Percentiles rank a stretch among this genome's conserved stretches.
phyloP scores from a whole-genome alignment of 805 yeast genomes.

The Candida michaelii region DNA sequence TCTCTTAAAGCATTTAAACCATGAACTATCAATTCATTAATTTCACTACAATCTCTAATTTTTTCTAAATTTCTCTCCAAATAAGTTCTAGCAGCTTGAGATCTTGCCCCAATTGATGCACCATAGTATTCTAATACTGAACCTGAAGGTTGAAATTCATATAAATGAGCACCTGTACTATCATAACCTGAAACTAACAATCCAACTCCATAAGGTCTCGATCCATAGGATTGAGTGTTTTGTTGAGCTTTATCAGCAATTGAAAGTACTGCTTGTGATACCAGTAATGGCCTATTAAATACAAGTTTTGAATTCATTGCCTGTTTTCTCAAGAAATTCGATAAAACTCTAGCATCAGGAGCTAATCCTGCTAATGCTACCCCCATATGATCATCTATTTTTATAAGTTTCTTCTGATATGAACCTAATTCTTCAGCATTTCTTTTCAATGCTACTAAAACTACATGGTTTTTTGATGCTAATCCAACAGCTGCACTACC shows the following conservation, averaged over 20 bases:
- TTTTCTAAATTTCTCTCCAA: conserved; percentile 80
- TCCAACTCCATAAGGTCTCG: conserved; percentile 98
- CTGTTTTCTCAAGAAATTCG: conserved; percentile 85
- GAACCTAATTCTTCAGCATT: conserved; percentile 97
- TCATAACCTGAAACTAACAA: conserved; percentile 86
- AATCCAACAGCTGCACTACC: conserved; percentile 97
- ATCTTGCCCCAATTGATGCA: conserved; percentile 96
- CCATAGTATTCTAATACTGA: conserved; percentile 88
- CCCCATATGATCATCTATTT: conserved; percentile 92
- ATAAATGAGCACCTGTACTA: conserved; percentile 89
- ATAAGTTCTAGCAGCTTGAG: conserved; percentile 97
- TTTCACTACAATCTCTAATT: conserved; percentile 55
- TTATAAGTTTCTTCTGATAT: conserved; percentile 89
- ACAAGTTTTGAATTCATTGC: conserved; percentile 86
- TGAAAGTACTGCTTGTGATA: conserved; percentile 77
- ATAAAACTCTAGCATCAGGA: conserved; percentile 94
- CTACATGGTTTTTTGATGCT: conserved; percentile 82
- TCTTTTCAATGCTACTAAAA: conserved; percentile 88
- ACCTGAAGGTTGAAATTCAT: conserved; percentile 96
- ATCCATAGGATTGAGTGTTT: conserved; percentile 93
- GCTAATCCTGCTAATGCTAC: conserved; percentile 96
- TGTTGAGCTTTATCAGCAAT: conserved; percentile 97
- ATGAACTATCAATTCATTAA: conserved; percentile 76
- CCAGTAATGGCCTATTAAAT: conserved; percentile 80
- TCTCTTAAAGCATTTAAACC: conserved; percentile 92